Conservation (phyloP, 345 rosid genomes). For the Eucalyptus shirleyi region DNA sequence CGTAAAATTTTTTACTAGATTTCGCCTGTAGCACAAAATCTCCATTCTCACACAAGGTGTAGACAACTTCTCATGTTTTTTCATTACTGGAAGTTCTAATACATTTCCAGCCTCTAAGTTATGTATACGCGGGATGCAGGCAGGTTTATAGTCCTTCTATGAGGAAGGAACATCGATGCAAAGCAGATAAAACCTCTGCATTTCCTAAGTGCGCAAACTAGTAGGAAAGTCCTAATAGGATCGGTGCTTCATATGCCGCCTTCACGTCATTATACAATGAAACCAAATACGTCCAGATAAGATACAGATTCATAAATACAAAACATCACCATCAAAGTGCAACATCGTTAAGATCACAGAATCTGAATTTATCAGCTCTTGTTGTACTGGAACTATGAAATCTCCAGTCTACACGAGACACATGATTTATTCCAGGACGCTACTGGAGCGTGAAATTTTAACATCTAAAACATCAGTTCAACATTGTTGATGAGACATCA, state of each 20-base stretch:
- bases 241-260: not conserved
- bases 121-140: not conserved
- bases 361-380: not conserved
- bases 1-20: not conserved
- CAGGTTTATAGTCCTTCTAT: not conserved
- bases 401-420: not conserved
- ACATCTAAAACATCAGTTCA: not conserved
- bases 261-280: not conserved
- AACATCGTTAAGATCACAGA: not conserved
- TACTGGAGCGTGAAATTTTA: not conserved
- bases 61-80: not conserved
- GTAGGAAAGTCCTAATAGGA: not conserved
- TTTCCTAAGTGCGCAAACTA: not conserved
- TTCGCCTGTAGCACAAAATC: not conserved
- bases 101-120: not conserved
- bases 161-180: not conserved
- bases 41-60: not conserved
- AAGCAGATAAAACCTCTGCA: not conserved
- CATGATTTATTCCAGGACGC: not conserved
- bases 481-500: not conserved
- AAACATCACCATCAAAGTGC: not conserved
- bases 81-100: not conserved
- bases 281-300: not conserved
- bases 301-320: not conserved
- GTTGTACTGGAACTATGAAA: not conserved